These are phyloP conservation scores for Xylariomycetidae sp. DNA, from an alignment of 2,329 filamentous ascomycete species.

Conservation along the genomic window DNA sequence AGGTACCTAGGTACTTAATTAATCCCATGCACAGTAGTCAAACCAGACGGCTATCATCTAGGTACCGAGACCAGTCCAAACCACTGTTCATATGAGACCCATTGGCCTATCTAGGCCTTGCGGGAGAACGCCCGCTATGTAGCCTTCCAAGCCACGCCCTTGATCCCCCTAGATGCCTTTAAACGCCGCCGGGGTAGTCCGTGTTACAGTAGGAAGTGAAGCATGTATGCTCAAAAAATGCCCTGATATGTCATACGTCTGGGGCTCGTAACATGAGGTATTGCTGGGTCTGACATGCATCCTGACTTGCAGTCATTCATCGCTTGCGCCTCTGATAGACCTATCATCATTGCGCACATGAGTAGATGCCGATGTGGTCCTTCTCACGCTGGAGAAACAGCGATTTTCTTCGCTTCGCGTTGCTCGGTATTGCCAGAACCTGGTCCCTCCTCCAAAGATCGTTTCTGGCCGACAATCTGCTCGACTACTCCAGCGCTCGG, in stretches of 20 bases:
- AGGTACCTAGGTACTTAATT: too few species aligned
- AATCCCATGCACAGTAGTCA: too few species aligned
- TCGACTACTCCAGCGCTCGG: conserved; percentile 23
- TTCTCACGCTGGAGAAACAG: conserved; percentile 12
- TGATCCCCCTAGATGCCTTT: too few species aligned
- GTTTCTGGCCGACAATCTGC: conserved; percentile 23
- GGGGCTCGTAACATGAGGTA: background rate
- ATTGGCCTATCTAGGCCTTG: too few species aligned
- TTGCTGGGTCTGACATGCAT: background rate
- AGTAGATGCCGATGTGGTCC: background rate
- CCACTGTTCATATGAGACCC: too few species aligned
- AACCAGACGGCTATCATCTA: too few species aligned
- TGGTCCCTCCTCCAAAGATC: conserved; percentile 16
- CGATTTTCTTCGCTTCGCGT: conserved; percentile 21
- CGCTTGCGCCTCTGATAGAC: background rate
- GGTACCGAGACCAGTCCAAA: too few species aligned
- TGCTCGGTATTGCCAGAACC: conserved; percentile 18
- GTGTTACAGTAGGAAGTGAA: background rate
- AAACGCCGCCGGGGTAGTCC: too few species aligned
- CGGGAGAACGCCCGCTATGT: too few species aligned
- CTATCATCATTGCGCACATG: background rate
- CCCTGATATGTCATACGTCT: background rate
- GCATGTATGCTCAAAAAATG: background rate
- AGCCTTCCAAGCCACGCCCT: too few species aligned
- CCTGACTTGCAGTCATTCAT: background rate